A percentile compares a stretch with the other conserved stretches of the same genome.
phyloP scores from a whole-genome alignment of 208 protist genomes.

The Leishmania gerbilli region DNA sequence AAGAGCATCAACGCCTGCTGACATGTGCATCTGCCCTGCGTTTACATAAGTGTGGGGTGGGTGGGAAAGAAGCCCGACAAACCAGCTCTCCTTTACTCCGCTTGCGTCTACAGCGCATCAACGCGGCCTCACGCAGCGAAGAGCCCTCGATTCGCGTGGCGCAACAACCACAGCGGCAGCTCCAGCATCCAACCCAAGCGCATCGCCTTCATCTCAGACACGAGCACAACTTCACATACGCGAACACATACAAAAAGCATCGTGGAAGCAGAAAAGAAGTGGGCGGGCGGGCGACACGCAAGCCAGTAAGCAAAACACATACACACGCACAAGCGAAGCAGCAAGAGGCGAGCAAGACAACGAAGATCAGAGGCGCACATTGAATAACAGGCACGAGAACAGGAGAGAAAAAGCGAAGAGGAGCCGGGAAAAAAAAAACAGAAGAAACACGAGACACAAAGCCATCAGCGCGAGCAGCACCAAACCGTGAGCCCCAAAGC shows the following conservation, averaged over 20 bases:
- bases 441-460: not conserved
- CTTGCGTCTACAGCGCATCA: not conserved
- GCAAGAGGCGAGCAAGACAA: not conserved
- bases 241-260: not conserved
- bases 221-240: not conserved
- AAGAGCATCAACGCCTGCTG: not conserved
- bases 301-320: not conserved
- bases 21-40: not conserved
- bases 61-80: not conserved
- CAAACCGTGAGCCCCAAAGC: not conserved
- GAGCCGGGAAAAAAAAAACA: not conserved
- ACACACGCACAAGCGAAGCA: not conserved
- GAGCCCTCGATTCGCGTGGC: not conserved
- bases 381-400: not conserved
- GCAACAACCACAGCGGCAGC: not conserved
- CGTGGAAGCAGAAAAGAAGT: not conserved
- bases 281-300: not conserved
- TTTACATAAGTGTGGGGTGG: not conserved
- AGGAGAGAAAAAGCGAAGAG: not conserved
- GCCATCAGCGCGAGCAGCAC: not conserved
- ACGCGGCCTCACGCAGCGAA: too few relatives aligned
- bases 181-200: not conserved
- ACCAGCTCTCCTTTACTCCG: not conserved
- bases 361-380: not conserved
- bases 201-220: not conserved